Evolutionary conservation across 2,329 filamentous ascomycete genomes (phyloP).

Genomic region (Diaporthe sp.): DNA sequence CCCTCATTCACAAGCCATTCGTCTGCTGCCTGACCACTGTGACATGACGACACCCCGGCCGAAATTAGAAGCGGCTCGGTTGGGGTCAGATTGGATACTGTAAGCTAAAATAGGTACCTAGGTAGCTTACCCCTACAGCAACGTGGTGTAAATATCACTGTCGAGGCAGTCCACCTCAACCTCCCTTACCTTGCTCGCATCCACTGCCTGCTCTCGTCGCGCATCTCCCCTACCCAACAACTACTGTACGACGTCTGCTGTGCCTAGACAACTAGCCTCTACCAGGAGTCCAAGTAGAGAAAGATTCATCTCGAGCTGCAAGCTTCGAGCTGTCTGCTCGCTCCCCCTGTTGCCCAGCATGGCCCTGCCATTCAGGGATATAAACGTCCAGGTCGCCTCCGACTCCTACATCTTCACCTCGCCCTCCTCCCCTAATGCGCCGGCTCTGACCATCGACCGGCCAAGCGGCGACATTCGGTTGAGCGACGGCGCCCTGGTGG

Average conservation of each 20-base stretch:
- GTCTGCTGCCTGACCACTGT: conserved; percentile 13
- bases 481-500: conserved; percentile 81
- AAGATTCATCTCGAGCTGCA: not conserved
- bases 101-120: conserved; percentile 31
- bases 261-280: not conserved
- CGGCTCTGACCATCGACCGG: conserved; percentile 89
- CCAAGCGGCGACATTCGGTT: conserved; percentile 92
- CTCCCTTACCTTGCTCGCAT: conserved; percentile 10
- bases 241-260: not conserved
- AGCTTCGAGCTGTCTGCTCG: conserved; percentile 7
- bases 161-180: conserved; percentile 5
- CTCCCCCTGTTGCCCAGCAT: conserved; percentile 46
- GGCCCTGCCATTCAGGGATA: conserved; percentile 86
- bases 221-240: not conserved
- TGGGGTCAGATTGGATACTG: conserved; percentile 16
- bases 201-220: not conserved
- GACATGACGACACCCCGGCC: conserved; percentile 39
- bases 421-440: conserved; percentile 90
- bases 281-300: not conserved
- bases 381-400: conserved; percentile 93
- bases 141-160: conserved; percentile 33
- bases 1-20: conserved; percentile 37
- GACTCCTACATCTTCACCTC: conserved; percentile 98
- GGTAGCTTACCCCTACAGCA: conserved; percentile 35
- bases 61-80: conserved; percentile 41